Percentiles rank a stretch among this genome's conserved stretches.
phyloP scores from a whole-genome alignment of 1,284 basidiomycete species.

The Ustilago lituana region DNA sequence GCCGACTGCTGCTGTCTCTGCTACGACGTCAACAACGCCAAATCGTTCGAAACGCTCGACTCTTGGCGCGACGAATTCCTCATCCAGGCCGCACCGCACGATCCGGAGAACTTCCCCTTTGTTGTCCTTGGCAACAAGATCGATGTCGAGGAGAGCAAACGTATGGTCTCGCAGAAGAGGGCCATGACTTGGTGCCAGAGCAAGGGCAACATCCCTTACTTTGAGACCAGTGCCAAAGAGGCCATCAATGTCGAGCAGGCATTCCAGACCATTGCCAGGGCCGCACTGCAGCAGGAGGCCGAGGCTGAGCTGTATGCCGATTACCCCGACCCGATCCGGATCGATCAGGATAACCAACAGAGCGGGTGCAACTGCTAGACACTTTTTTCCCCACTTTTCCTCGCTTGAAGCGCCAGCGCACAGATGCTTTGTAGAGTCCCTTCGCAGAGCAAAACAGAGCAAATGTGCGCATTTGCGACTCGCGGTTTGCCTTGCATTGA shows the following conservation, averaged over 20 bases:
- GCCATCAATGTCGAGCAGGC: conserved; percentile 99
- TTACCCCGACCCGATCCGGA: conserved; percentile 98
- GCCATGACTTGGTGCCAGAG: conserved; percentile 99
- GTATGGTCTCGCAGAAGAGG: conserved; percentile 98
- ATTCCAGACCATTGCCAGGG: conserved; percentile 99
- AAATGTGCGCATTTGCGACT: too few relatives aligned
- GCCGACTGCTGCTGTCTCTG: conserved; percentile 96
- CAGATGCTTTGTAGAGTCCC: too few relatives aligned
- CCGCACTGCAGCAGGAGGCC: conserved; percentile 94
- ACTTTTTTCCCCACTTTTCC: too few relatives aligned
- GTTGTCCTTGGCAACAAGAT: conserved; percentile 95
- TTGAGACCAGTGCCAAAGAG: conserved; percentile 99
- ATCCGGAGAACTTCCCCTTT: conserved; percentile 99
- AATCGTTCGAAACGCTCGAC: conserved; percentile 87
- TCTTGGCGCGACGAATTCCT: conserved; percentile 67
- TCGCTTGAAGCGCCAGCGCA: too few relatives aligned
- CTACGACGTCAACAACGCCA: conserved; percentile 97
- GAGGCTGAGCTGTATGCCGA: conserved; percentile 97
- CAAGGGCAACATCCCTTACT: conserved; percentile 99
- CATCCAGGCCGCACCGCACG: conserved; percentile 88
- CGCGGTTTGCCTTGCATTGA: conserved; percentile 4
- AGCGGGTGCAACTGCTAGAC: conserved; percentile 88
- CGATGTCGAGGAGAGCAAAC: conserved; percentile 98
- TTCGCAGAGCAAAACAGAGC: too few relatives aligned
- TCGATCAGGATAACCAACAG: conserved; percentile 91